Evolutionary conservation across 1,284 basidiomycete species (phyloP).

Genomic region (Bjerkandera adusta): DNA sequence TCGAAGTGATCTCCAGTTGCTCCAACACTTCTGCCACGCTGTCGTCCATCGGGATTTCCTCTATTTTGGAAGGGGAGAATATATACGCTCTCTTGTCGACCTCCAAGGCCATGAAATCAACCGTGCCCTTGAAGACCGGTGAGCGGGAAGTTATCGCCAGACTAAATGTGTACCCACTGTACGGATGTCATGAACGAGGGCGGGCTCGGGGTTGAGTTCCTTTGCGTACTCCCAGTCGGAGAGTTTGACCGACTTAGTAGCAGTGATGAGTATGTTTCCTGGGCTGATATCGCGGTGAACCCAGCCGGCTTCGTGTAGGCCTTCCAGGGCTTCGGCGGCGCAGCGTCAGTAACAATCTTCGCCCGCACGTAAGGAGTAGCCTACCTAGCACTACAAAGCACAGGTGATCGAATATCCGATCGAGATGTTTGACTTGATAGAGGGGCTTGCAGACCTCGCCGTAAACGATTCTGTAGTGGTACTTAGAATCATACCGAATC

Average conservation of each 20-base stretch:
- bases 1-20: too few relatives aligned
- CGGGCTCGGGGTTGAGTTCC: not conserved
- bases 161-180: not conserved
- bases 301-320: conserved; percentile 1
- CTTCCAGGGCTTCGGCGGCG: not conserved
- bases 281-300: conserved; percentile 8
- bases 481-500: not conserved
- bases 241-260: not conserved
- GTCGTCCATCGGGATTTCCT: too few relatives aligned
- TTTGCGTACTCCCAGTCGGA: conserved; percentile 5
- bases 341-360: not conserved
- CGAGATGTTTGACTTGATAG: not conserved
- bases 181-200: not conserved
- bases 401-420: not conserved
- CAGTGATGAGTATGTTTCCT: conserved; percentile 4
- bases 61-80: too few relatives aligned
- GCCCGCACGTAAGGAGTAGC: not conserved
- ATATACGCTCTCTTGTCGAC: too few relatives aligned
- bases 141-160: too few relatives aligned
- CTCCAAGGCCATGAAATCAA: too few relatives aligned
- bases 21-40: too few relatives aligned
- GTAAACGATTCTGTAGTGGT: not conserved
- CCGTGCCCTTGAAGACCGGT: too few relatives aligned
- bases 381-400: not conserved
- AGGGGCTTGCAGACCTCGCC: not conserved